phyloP scores from a whole-genome alignment of 73 alveolate genomes.

The Paramecium bursaria region DNA sequence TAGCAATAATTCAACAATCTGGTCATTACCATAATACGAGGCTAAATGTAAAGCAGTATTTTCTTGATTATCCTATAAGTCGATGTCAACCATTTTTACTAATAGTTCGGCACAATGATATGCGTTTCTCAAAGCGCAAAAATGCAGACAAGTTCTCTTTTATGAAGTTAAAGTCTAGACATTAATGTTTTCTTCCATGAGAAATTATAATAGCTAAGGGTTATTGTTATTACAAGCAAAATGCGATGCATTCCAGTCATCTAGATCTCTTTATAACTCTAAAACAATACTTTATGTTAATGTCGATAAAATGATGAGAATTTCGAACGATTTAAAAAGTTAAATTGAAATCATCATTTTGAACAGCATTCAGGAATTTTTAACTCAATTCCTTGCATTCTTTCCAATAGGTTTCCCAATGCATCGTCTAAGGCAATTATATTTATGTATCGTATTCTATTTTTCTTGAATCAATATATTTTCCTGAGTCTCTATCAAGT shows the following conservation, averaged over 20 bases:
- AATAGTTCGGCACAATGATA: background rate
- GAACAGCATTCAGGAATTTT: background rate
- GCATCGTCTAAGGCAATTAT: background rate
- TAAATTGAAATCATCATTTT: background rate
- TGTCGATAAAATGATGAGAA: background rate
- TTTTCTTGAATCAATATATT: background rate
- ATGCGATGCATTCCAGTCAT: slow-evolving; percentile 64
- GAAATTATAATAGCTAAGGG: slow-evolving; percentile 1
- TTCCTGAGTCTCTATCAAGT: slow-evolving; percentile 35
- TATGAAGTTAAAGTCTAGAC: background rate
- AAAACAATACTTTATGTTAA: slow-evolving; percentile 24
- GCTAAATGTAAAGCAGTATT: slow-evolving; percentile 67
- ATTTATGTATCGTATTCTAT: background rate
- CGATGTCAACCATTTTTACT: slow-evolving; percentile 3
- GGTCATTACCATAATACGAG: slow-evolving; percentile 12
- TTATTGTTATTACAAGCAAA: slow-evolving; percentile 50
- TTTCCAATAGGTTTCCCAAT: slow-evolving; percentile 46
- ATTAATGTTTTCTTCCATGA: slow-evolving; percentile 25
- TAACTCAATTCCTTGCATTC: background rate
- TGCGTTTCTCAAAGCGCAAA: slow-evolving; percentile 23
- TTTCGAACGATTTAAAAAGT: background rate
- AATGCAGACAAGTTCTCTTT: slow-evolving; percentile 19
- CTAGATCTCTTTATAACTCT: too few relatives aligned
- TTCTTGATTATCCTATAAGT: slow-evolving; percentile 23
- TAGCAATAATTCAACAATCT: background rate